Evolutionary conservation across 495 filamentous ascomycete species (phyloP).

Genomic region (Penicillium chermesinum): DNA sequence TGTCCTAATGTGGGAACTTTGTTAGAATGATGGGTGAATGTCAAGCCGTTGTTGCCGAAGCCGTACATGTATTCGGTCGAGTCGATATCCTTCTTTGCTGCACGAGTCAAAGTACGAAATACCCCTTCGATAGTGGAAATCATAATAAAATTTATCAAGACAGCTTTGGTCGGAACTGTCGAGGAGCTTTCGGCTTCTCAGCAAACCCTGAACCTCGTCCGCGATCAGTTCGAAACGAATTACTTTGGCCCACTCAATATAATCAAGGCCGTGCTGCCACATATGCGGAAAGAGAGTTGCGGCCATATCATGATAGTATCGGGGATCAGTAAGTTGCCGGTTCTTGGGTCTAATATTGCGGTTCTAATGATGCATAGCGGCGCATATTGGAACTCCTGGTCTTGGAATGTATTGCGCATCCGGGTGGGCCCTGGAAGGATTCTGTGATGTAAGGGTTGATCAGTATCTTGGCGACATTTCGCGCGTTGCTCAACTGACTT

Average conservation of each 20-base stretch:
- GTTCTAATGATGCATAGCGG: constrained; percentile 43
- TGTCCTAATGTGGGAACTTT: not conserved
- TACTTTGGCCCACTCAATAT: constrained; percentile 95
- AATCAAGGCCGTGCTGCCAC: constrained; percentile 82
- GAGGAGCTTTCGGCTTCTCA: constrained; percentile 79
- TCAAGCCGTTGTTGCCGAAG: constrained; percentile 83
- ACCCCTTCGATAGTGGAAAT: not conserved
- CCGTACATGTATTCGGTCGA: constrained; percentile 73
- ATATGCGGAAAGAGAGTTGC: constrained; percentile 67
- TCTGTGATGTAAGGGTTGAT: constrained; percentile 72
- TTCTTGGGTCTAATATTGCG: not conserved
- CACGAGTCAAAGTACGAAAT: constrained; percentile 66
- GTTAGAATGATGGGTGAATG: constrained; percentile 48
- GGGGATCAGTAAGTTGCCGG: constrained; percentile 60
- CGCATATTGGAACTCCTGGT: constrained; percentile 88
- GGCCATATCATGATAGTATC: constrained; percentile 90
- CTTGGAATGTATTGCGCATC: constrained; percentile 87
- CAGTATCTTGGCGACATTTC: too few relatives aligned
- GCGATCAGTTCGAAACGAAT: constrained; percentile 88
- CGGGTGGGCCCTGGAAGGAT: constrained; percentile 96
- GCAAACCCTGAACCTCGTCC: constrained; percentile 69
- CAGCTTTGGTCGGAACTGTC: constrained; percentile 83
- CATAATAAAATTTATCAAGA: not conserved
- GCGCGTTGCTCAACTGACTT: constrained; percentile 10
- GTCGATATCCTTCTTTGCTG: constrained; percentile 88